Conservation (phyloP, 2,329 filamentous ascomycete genomes). For the Pestalotiopsis sp. region DNA sequence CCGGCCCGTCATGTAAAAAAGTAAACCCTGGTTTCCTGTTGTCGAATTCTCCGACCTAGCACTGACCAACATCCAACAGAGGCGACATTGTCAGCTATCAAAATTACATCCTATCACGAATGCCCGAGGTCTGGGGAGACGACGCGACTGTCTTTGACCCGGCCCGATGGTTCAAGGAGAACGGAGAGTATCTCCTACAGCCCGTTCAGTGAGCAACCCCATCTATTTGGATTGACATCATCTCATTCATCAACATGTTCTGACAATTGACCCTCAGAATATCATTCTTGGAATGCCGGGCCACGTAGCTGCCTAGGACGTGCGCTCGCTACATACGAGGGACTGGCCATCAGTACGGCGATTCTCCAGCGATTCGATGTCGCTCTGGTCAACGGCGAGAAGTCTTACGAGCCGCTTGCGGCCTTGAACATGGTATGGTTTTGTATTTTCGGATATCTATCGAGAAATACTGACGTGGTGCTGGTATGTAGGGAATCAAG, state of each 20-base stretch:
- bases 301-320: neutral
- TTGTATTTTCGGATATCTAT: neutral
- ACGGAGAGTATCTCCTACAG: neutral
- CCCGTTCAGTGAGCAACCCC: neutral
- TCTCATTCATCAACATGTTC: neutral
- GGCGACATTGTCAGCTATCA: conserved; percentile 1
- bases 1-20: neutral
- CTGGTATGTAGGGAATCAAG: neutral
- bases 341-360: neutral
- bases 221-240: neutral
- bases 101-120: neutral
- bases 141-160: neutral
- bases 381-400: neutral
- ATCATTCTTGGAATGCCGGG: conserved; percentile 1
- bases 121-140: neutral
- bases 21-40: neutral
- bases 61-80: neutral
- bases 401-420: neutral
- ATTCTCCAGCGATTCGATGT: neutral
- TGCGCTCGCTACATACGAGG: neutral
- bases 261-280: neutral
- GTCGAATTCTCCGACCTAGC: rapidly evolving
- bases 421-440: neutral
- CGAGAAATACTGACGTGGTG: neutral
- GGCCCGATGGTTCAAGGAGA: neutral